Evolutionary conservation across 2,329 filamentous ascomycete genomes (phyloP), one percentile per base, ranked within the genome.

Genomic region (Rhytidhysteron rufulum): DNA sequence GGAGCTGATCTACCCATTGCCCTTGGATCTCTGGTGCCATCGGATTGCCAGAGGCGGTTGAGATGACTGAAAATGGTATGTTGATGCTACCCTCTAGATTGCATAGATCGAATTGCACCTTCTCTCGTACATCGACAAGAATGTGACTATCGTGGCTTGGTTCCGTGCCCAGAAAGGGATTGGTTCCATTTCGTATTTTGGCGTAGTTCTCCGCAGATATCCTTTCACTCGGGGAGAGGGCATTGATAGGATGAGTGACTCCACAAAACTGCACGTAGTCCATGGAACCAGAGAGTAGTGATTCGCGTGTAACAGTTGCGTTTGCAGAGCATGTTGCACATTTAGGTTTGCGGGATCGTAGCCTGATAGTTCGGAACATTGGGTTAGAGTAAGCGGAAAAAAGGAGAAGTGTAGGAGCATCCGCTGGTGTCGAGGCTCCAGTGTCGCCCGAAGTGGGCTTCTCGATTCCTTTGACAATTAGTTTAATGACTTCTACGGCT

Each of bases 241-340:
- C 47, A 8, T 71, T 66, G 15, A 84, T 69, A 0, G 80, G 75
- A 36, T 60, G 58, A 1, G 68, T 62, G 1, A 80, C 74, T 4
- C 90, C 89, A 58, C 91, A 97, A 58, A 97, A 96, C 38, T 84
- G 80, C 0, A 86, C 76, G 59, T 97, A 97, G 58, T 96, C 88
- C 34, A 90, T 70, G 4, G 79, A 82, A 0, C 85, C 84, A 0
- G 74, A 75, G 16, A 64, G 69, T 37, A 95, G 66, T 6, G 74
- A 77, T 9, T 82, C 72, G 6, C 79, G 59, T 0, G 83, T 84
- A 9, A 96, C 73, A 0, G 71, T 78, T 0, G 79, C 74, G 7
- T 74, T 65, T 0, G 75, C 67, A 0, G 85, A 86, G 61, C 93
- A 98, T 1, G 85, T 85, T 25, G 86, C 79, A 55, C 93, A 97